Percentiles rank a stretch among this genome's conserved stretches.
Conservation (phyloP, 164 flowering plant genomes). For the Nelumbo lutea region DNA sequence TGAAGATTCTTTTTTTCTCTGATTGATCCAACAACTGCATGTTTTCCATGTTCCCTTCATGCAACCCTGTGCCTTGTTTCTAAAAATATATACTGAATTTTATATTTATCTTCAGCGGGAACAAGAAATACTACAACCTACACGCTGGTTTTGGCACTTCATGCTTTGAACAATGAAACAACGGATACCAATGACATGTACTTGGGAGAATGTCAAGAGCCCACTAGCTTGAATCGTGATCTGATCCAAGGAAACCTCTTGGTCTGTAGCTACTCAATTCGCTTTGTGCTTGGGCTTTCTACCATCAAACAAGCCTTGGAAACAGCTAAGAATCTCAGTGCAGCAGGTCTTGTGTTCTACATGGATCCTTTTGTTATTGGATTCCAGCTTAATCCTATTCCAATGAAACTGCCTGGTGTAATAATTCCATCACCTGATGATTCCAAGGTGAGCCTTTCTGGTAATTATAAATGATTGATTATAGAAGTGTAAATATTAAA, state of each 20-base stretch:
- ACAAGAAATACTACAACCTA: constrained; percentile 43
- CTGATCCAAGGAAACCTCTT: constrained; percentile 74
- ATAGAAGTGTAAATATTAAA: not conserved
- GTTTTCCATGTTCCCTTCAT: not conserved
- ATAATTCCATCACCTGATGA: constrained; percentile 80
- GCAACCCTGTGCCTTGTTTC: not conserved
- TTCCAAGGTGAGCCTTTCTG: constrained; percentile 60
- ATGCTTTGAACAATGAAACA: constrained; percentile 68
- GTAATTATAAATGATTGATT: not conserved
- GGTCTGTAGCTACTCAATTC: constrained; percentile 92
- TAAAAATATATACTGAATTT: not conserved
- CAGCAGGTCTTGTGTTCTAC: constrained; percentile 84
- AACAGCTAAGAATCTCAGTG: constrained; percentile 78
- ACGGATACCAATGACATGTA: constrained; percentile 51
- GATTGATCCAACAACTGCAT: not conserved
- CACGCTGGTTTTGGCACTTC: constrained; percentile 65
- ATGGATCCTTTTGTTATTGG: constrained; percentile 96
- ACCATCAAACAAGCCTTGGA: constrained; percentile 75
- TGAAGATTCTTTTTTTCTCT: not conserved
- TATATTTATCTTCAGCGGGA: constrained; percentile 52
- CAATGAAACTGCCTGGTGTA: constrained; percentile 80
- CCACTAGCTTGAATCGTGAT: constrained; percentile 46
- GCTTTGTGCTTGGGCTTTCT: constrained; percentile 90
- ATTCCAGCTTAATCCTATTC: constrained; percentile 86
- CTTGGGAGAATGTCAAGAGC: constrained; percentile 87